phyloP scores from a whole-genome alignment of 805 yeast species.

The Nakazawaea pomicola region DNA sequence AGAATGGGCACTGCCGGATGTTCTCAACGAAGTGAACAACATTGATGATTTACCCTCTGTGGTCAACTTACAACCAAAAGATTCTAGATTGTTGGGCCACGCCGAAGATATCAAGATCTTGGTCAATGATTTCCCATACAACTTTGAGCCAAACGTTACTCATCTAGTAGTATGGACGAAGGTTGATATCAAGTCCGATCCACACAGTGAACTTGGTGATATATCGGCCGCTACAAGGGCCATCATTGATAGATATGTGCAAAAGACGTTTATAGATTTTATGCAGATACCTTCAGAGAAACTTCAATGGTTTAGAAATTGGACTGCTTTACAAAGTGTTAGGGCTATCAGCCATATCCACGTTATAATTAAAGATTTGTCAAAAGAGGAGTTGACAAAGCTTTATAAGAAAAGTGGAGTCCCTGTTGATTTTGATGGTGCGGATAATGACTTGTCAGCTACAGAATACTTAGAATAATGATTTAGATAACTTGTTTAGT shows the following conservation, averaged over 20 bases:
- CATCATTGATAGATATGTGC: conserved; percentile 39
- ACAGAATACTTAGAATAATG: conserved; percentile 3
- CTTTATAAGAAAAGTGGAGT: conserved; percentile 7
- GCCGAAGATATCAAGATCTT: conserved; percentile 40
- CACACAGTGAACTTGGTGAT: conserved; percentile 44
- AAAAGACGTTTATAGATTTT: conserved; percentile 41
- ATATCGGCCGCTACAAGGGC: conserved; percentile 36
- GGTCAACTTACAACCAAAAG: conserved; percentile 21
- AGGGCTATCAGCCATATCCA: conserved; percentile 67
- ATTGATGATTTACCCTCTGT: conserved; percentile 19
- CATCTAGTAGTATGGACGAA: conserved; percentile 72
- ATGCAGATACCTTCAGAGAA: conserved; percentile 35
- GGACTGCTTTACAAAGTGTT: conserved; percentile 66
- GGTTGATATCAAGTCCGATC: conserved; percentile 47
- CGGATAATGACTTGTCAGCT: conserved; percentile 4
- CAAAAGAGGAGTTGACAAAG: conserved; percentile 15
- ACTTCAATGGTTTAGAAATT: conserved; percentile 66
- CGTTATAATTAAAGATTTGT: conserved; percentile 44
- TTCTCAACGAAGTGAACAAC: conserved; percentile 17
- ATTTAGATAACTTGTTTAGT: too few species aligned
- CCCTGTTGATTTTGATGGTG: conserved; percentile 4
- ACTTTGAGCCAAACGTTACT: conserved; percentile 41
- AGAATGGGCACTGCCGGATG: conserved; percentile 40
- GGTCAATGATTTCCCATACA: conserved; percentile 64
- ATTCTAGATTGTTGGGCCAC: conserved; percentile 36